A percentile compares a stretch with the other conserved stretches of the same genome.
Conservation (phyloP, 164 flowering plant genomes). For the Chimonanthus salicifolius region DNA sequence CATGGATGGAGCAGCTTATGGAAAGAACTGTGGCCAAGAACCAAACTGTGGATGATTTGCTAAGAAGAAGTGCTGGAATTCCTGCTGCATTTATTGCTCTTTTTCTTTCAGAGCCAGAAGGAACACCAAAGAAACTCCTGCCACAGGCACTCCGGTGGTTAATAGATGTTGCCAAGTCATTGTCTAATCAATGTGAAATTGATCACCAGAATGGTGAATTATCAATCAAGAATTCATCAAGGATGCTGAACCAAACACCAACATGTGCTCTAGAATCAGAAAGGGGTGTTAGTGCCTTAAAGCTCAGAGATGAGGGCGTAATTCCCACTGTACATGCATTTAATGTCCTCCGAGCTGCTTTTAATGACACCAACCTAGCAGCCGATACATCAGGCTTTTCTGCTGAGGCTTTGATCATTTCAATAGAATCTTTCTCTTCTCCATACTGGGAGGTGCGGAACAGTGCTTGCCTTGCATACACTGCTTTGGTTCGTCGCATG, state of each 20-base stretch:
- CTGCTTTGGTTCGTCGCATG: conserved; percentile 93
- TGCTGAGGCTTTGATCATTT: conserved; percentile 87
- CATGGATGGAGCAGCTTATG: conserved; percentile 98
- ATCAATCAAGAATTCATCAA: conserved; percentile 7
- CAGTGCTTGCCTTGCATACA: conserved; percentile 92
- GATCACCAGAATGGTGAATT: conserved; percentile 9
- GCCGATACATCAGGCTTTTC: conserved; percentile 90
- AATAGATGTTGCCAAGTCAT: conserved; percentile 59
- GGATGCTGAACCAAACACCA: conserved; percentile 15
- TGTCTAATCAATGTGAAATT: conserved; percentile 27
- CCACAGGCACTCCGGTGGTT: conserved; percentile 86
- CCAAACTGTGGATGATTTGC: conserved; percentile 87
- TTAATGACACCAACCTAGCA: conserved; percentile 88
- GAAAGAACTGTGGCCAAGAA: conserved; percentile 78
- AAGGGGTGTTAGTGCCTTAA: conserved; percentile 33
- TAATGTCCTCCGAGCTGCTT: conserved; percentile 87
- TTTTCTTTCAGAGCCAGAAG: conserved; percentile 96
- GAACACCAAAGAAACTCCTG: conserved; percentile 90
- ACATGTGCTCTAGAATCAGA: conserved; percentile 10
- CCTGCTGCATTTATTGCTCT: conserved; percentile 94
- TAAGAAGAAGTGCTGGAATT: conserved; percentile 97
- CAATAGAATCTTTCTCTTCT: conserved; percentile 86
- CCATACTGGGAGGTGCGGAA: conserved; percentile 95
- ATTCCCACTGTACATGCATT: conserved; percentile 97
- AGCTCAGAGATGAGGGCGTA: conserved; percentile 88